Evolutionary conservation across 2,329 filamentous ascomycete species (phyloP), one percentile per base, ranked within the genome.

Genomic region (Pseudocercospora vitis): DNA sequence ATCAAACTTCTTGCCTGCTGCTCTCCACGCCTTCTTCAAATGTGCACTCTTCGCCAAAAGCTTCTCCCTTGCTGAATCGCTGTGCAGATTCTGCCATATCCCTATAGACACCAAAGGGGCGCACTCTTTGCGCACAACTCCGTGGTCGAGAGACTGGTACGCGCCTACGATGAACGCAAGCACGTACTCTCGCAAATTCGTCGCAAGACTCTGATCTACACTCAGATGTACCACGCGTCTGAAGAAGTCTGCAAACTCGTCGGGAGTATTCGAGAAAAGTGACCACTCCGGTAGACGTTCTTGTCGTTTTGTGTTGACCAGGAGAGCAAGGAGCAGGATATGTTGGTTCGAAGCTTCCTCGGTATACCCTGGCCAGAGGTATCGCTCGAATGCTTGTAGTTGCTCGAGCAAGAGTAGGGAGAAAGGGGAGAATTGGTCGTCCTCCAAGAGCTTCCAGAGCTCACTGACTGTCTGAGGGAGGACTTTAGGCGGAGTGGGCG

Each of bases 71-170:
- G 85, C 82, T 54, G 81, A 79, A 28, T 95, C 90, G 52, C 82
- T 88, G 24, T 89, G 88, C 31, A 99, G 75, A 68, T 96, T 95
- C 66, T 97, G 89, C 94, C 94, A 99, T 64, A 94, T 90, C 1
- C 89, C 87, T 64, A 99, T 96, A 9, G 91, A 94, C 16, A 99
- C 92, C 48, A 99, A 77, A 1, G 95, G 90, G 5, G 92, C 94
- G 72, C 94, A 97, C 76, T 99, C 94, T 71, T 96, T 97, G 58
- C 94, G 86, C 46, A 99, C 88, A 52, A 95, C 82, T 31, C 83
- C 82, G 68, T 85, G 91, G 70, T 99, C 95, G 26, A 99, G 79
- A 42, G 91, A 96, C 71, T 97, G 91, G 69, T 96, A 99, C 29
- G 92, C 89, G 61, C 86, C 84, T 47, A 95, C 95, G 58, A 97